Conservation (phyloP, 1,284 basidiomycete genomes). For the Pseudomicrostroma phylloplanum region DNA sequence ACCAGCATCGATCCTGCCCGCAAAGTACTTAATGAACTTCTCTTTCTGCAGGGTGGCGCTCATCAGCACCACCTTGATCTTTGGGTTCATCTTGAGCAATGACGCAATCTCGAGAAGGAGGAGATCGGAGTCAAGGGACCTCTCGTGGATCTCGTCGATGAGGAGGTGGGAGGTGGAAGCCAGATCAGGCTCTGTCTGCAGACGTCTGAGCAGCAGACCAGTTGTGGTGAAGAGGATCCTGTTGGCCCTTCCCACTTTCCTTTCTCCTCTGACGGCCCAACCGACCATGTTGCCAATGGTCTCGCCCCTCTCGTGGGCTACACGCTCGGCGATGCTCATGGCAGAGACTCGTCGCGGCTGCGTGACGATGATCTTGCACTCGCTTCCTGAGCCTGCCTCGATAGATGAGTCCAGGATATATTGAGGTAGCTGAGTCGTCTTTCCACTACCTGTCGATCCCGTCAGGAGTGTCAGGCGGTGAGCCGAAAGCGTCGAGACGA, state of each 20-base stretch:
- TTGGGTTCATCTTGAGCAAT: slow-evolving; percentile 64
- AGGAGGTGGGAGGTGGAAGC: slow-evolving; percentile 73
- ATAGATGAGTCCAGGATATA: slow-evolving; percentile 73
- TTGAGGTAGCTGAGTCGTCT: slow-evolving; percentile 75
- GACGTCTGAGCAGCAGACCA: slow-evolving; percentile 75
- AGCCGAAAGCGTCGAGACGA: slow-evolving; percentile 21
- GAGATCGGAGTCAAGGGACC: slow-evolving; percentile 83
- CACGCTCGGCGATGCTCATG: slow-evolving; percentile 78
- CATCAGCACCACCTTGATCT: slow-evolving; percentile 66
- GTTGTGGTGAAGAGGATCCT: slow-evolving; percentile 86
- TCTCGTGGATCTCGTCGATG: slow-evolving; percentile 89
- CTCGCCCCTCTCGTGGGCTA: slow-evolving; percentile 75
- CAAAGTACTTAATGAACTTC: slow-evolving; percentile 32
- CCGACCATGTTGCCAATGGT: slow-evolving; percentile 70
- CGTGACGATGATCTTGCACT: slow-evolving; percentile 75
- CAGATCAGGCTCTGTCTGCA: slow-evolving; percentile 68
- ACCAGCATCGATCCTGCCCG: slow-evolving; percentile 59
- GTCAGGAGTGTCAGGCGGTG: slow-evolving; percentile 32
- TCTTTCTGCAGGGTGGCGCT: slow-evolving; percentile 39
- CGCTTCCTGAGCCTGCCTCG: slow-evolving; percentile 59
- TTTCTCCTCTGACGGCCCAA: slow-evolving; percentile 86
- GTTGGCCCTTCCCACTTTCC: slow-evolving; percentile 56
- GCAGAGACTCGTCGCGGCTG: slow-evolving; percentile 86
- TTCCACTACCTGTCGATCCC: slow-evolving; percentile 67
- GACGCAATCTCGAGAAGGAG: slow-evolving; percentile 76